These are phyloP conservation scores for Acer negundo DNA, from an alignment of 345 rosid genomes.

Conservation along the genomic window DNA sequence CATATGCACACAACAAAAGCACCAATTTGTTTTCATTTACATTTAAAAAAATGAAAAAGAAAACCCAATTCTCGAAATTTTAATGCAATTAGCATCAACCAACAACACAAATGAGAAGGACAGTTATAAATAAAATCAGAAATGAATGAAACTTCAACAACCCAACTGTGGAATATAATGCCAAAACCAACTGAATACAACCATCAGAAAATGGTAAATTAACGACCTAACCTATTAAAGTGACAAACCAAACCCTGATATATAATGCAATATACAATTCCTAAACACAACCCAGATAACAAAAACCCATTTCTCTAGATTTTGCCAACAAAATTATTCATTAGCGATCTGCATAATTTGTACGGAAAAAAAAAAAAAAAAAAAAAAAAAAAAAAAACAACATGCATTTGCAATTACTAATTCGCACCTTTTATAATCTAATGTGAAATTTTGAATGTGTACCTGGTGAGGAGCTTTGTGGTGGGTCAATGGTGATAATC, in stretches of 20 bases:
- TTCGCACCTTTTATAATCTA: not conserved
- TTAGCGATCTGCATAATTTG: not conserved
- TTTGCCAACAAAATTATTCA: not conserved
- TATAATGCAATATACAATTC: not conserved
- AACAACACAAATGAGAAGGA: slow-evolving; percentile 4
- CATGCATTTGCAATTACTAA: not conserved
- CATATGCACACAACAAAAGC: not conserved
- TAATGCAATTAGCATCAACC: not conserved
- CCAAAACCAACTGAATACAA: slow-evolving; percentile 22
- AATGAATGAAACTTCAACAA: not conserved
- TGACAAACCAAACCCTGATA: slow-evolving; percentile 2
- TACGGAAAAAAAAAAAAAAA: not conserved
- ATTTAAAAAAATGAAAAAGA: not conserved
- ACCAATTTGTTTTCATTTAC: not conserved
- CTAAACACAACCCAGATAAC: slow-evolving; percentile 3
- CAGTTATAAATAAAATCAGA: slow-evolving; percentile 7
- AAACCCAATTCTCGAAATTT: not conserved
- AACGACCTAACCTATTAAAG: slow-evolving; percentile 5
- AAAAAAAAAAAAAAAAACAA: not conserved
- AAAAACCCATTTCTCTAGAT: slow-evolving; percentile 8
- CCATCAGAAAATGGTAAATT: not conserved
- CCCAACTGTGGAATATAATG: slow-evolving; percentile 17
- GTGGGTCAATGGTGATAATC: not conserved
- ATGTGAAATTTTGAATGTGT: not conserved
- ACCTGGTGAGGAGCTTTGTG: slow-evolving; percentile 23